Percentiles rank a stretch among this genome's conserved stretches.
These are phyloP conservation scores for Helicocarpus griseus DNA, from an alignment of 2,329 filamentous ascomycete species.

Conservation along the genomic window DNA sequence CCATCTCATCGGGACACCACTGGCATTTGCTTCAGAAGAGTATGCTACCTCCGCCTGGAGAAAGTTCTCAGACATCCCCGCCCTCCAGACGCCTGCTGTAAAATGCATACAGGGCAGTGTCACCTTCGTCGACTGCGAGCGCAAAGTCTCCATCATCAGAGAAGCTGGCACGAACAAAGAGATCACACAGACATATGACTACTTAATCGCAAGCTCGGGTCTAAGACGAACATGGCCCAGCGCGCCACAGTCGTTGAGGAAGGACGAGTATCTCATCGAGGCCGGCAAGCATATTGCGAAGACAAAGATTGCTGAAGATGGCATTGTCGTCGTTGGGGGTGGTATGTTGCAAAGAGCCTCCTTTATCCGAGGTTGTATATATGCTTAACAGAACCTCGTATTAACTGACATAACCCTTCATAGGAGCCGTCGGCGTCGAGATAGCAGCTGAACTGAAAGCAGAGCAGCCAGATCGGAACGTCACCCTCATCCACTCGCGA, in stretches of 20 bases:
- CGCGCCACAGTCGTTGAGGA: conserved; percentile 56
- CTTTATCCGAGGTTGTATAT: background rate
- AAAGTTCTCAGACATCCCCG: conserved; percentile 56
- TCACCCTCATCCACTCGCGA: conserved; percentile 68
- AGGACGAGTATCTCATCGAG: conserved; percentile 55
- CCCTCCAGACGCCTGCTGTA: conserved; percentile 54
- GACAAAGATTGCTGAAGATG: conserved; percentile 44
- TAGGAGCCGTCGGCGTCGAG: conserved; percentile 68
- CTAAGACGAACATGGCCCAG: conserved; percentile 61
- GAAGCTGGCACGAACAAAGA: conserved; percentile 38
- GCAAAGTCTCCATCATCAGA: conserved; percentile 50
- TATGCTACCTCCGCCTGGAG: conserved; percentile 63
- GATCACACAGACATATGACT: conserved; percentile 51
- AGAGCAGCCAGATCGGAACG: conserved; percentile 51
- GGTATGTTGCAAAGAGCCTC: conserved; percentile 27
- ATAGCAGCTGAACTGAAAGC: conserved; percentile 71
- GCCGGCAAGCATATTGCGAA: conserved; percentile 49
- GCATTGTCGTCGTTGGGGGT: conserved; percentile 65
- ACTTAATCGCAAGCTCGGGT: conserved; percentile 63
- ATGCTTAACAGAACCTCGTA: background rate
- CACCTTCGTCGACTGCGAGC: conserved; percentile 47
- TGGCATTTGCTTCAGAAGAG: conserved; percentile 55
- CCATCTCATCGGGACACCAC: conserved; percentile 66
- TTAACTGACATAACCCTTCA: background rate
- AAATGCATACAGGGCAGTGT: conserved; percentile 58